Evolutionary conservation across 2,329 filamentous ascomycete species (phyloP).

Genomic region (Epichloe scottii): DNA sequence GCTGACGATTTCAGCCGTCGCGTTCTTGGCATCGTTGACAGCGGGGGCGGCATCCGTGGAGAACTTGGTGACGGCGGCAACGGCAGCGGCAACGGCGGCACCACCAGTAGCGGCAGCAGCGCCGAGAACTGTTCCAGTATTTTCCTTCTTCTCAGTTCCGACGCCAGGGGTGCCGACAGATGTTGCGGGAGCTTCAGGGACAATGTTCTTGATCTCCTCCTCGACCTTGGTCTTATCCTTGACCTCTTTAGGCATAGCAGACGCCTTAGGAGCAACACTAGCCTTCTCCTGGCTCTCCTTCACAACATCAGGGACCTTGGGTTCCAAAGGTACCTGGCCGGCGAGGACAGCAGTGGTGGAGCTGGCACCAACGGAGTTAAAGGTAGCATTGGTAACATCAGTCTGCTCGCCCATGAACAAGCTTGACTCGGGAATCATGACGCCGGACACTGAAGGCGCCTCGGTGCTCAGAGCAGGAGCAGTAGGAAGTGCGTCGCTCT

Average conservation of each 20-base stretch:
- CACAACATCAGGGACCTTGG: constrained; percentile 37
- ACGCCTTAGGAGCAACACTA: constrained; percentile 52
- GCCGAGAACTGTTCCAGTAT: constrained; percentile 18
- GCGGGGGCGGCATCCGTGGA: constrained; percentile 19
- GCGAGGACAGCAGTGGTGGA: constrained; percentile 60
- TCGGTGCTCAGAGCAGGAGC: constrained; percentile 21
- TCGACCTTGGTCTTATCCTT: constrained; percentile 60
- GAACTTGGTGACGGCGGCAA: constrained; percentile 25
- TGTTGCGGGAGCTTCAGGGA: constrained; percentile 46
- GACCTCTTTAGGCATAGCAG: constrained; percentile 51
- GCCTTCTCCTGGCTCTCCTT: constrained; percentile 61
- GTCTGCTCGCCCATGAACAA: constrained; percentile 45
- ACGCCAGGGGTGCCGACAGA: constrained; percentile 42
- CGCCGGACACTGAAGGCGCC: constrained; percentile 44
- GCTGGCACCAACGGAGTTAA: constrained; percentile 39
- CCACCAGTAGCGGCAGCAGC: constrained; percentile 24
- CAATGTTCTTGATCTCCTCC: constrained; percentile 55
- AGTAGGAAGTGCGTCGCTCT: constrained; percentile 52
- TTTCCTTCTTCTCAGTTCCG: constrained; percentile 40
- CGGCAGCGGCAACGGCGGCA: constrained; percentile 24
- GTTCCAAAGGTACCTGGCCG: constrained; percentile 53
- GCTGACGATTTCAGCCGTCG: constrained; percentile 27
- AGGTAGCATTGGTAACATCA: constrained; percentile 24
- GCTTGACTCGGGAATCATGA: constrained; percentile 71
- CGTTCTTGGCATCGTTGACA: constrained; percentile 20